phyloP scores from a whole-genome alignment of 345 rosid species.

The Crucihimalaya himalaica region DNA sequence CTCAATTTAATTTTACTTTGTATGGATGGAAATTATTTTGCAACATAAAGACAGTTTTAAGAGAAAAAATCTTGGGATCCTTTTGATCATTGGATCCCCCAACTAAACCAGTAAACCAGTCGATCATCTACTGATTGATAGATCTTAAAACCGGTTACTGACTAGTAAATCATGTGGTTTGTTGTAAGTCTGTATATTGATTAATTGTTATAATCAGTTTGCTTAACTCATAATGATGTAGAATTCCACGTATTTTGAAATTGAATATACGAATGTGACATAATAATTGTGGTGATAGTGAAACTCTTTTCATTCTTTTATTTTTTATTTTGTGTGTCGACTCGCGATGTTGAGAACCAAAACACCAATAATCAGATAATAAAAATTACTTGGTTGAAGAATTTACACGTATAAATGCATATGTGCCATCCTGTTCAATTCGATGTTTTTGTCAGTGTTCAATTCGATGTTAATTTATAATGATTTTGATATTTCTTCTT shows the following conservation, averaged over 20 bases:
- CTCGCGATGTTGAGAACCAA: conserved; percentile 12
- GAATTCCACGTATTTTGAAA: background rate
- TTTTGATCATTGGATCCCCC: background rate
- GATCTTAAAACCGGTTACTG: background rate
- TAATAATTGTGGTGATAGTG: conserved; percentile 8
- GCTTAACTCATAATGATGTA: background rate
- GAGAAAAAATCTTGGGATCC: background rate
- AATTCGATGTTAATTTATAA: conserved; percentile 24
- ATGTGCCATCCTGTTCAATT: conserved; percentile 30
- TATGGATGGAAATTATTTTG: background rate
- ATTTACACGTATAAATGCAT: conserved; percentile 36
- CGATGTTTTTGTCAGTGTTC: conserved; percentile 30
- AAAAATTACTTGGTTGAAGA: conserved; percentile 28
- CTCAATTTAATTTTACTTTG: background rate
- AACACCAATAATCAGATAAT: background rate
- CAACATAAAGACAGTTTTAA: background rate
- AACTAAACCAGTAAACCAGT: background rate
- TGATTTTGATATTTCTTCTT: conserved; percentile 32
- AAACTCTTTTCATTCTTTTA: background rate
- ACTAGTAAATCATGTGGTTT: background rate
- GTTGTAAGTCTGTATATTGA: background rate
- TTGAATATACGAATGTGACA: background rate
- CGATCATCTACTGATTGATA: too few species aligned
- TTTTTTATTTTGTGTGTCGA: conserved; percentile 5
- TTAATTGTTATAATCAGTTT: background rate